Percentiles rank a stretch among this genome's conserved stretches.
phyloP scores from a whole-genome alignment of 441 rosid genomes.

The Gossypium gossypioides region DNA sequence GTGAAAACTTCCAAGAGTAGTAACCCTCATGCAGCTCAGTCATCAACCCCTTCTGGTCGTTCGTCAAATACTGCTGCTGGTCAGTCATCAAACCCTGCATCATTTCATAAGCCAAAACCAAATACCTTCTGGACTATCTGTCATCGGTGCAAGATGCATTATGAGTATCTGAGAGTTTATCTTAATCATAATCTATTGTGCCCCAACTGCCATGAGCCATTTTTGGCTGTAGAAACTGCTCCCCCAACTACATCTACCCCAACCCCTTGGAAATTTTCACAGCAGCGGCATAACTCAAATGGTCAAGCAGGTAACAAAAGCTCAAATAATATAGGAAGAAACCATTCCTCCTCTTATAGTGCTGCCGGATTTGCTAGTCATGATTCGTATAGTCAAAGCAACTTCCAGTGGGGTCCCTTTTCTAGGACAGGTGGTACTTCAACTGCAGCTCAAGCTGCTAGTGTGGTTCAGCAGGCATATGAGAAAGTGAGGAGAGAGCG shows the following conservation, averaged over 20 bases:
- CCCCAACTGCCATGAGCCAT: constrained; percentile 45
- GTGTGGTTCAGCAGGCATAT: constrained; percentile 51
- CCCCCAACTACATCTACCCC: constrained; percentile 33
- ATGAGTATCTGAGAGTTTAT: constrained; percentile 44
- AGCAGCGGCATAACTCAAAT: constrained; percentile 26
- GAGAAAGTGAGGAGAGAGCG: constrained; percentile 59
- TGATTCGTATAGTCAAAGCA: constrained; percentile 26
- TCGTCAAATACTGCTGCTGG: constrained; percentile 5
- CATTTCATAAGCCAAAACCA: constrained; percentile 26
- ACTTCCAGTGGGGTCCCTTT: constrained; percentile 44
- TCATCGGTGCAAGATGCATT: constrained; percentile 48
- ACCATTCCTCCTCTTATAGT: constrained; percentile 11
- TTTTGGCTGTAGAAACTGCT: constrained; percentile 35
- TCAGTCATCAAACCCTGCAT: constrained; percentile 18
- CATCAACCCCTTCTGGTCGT: constrained; percentile 15
- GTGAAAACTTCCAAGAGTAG: constrained; percentile 22
- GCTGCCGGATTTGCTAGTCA: constrained; percentile 17
- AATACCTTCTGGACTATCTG: constrained; percentile 60
- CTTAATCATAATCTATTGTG: constrained; percentile 42
- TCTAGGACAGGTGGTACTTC: constrained; percentile 36
- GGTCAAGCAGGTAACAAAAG: constrained; percentile 28
- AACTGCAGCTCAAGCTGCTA: constrained; percentile 48
- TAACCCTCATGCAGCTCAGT: constrained; percentile 14
- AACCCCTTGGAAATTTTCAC: constrained; percentile 33
- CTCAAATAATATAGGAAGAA: constrained; percentile 21